Conservation (phyloP, 2,329 filamentous ascomycete genomes). For the Trichoderma guizhouense region DNA sequence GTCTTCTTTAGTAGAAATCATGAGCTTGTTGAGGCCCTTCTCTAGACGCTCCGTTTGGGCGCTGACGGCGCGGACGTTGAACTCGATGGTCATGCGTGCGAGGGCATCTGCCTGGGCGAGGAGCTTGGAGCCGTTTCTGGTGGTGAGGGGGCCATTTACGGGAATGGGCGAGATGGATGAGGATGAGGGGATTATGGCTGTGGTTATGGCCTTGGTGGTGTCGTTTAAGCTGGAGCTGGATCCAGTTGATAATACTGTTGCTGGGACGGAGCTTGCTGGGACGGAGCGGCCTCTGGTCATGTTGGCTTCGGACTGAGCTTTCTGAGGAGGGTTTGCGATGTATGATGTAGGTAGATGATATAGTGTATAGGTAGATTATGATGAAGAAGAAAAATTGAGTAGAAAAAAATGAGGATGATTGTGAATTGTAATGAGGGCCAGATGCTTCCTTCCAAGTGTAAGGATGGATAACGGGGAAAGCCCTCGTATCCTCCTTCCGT, state of each 20-base stretch:
- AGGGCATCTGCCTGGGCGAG: conserved; percentile 32
- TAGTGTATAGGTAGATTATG: background rate
- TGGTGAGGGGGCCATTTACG: background rate
- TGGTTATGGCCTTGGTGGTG: background rate
- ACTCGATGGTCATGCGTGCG: conserved; percentile 38
- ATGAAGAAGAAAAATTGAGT: background rate
- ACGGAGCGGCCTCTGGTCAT: conserved; percentile 17
- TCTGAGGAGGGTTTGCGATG: too few species aligned
- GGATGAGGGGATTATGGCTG: background rate
- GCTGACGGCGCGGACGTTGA: conserved; percentile 32
- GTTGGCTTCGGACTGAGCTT: background rate
- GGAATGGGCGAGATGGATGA: background rate
- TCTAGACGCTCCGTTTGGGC: conserved; percentile 31
- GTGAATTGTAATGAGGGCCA: background rate
- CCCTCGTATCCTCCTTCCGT: background rate
- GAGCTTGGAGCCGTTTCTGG: conserved; percentile 13
- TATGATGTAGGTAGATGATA: background rate
- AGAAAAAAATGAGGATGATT: background rate
- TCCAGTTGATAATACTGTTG: background rate
- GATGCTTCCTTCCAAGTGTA: background rate
- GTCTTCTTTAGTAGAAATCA: conserved; percentile 27
- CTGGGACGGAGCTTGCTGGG: conserved; percentile 16
- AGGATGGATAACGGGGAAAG: background rate
- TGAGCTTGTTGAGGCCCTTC: conserved; percentile 29
- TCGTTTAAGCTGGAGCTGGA: background rate